phyloP scores from a whole-genome alignment of 441 rosid species.

The Erodium texanum region DNA sequence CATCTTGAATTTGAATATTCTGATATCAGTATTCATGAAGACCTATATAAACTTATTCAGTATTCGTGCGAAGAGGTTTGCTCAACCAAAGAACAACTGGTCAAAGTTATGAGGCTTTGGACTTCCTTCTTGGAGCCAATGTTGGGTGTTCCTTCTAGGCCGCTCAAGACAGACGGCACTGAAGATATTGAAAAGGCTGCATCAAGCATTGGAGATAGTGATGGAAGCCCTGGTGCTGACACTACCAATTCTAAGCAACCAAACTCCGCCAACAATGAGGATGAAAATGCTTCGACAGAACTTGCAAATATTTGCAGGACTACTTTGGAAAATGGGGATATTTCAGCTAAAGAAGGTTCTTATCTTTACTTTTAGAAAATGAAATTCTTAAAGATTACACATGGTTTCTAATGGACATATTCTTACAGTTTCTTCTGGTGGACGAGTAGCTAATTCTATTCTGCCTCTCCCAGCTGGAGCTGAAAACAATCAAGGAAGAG shows the following conservation, averaged over 20 bases:
- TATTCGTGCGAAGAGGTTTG: constrained; percentile 93
- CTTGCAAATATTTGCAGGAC: constrained; percentile 49
- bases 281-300: constrained; percentile 43
- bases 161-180: constrained; percentile 74
- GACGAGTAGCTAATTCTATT: constrained; percentile 38
- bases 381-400: constrained; percentile 37
- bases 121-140: constrained; percentile 91
- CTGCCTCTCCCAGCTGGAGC: constrained; percentile 40
- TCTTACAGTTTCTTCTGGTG: constrained; percentile 40
- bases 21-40: constrained; percentile 87
- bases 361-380: constrained; percentile 34
- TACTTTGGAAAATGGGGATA: constrained; percentile 35
- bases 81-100: constrained; percentile 64
- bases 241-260: constrained; percentile 38
- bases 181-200: constrained; percentile 63
- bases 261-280: constrained; percentile 51
- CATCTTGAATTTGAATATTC: constrained; percentile 73
- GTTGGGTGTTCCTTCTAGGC: constrained; percentile 73
- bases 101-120: constrained; percentile 81
- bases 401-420: constrained; percentile 30
- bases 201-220: constrained; percentile 44
- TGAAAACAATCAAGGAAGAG: constrained; percentile 58
- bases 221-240: constrained; percentile 46
- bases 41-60: constrained; percentile 83
- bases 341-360: constrained; percentile 34